These are phyloP conservation scores for Termitomyces sp. DNA, from an alignment of 768 basidiomycete genomes.

Conservation along the genomic window DNA sequence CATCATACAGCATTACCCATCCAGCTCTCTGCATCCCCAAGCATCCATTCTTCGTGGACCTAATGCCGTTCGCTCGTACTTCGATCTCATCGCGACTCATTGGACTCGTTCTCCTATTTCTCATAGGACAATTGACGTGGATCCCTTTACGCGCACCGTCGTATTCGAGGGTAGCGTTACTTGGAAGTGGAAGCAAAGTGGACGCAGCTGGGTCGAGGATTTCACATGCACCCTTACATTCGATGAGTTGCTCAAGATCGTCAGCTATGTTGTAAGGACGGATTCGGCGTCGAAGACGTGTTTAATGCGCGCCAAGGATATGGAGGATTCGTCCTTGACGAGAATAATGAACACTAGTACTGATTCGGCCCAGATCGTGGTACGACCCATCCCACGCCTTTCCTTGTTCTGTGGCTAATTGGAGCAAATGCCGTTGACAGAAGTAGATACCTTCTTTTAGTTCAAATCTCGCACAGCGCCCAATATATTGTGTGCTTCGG, in stretches of 20 bases:
- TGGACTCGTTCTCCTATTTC: conserved; percentile 33
- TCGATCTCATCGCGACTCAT: conserved; percentile 44
- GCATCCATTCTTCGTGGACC: conserved; percentile 34
- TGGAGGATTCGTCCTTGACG: conserved; percentile 23
- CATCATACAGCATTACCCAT: conserved; percentile 38
- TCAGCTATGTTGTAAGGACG: conserved; percentile 36
- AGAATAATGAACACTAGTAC: background rate
- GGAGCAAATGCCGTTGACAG: background rate
- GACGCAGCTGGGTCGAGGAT: conserved; percentile 40
- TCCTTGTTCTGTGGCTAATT: background rate
- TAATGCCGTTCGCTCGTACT: conserved; percentile 48
- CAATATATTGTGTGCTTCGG: conserved; percentile 7
- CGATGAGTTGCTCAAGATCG: conserved; percentile 41
- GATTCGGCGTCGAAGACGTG: conserved; percentile 38
- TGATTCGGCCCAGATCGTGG: background rate
- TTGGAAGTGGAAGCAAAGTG: conserved; percentile 46
- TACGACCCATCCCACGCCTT: background rate
- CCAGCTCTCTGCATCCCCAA: conserved; percentile 28
- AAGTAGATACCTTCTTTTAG: background rate
- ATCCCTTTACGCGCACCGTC: conserved; percentile 24
- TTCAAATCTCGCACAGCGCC: background rate
- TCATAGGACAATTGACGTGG: conserved; percentile 21
- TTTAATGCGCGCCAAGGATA: conserved; percentile 42
- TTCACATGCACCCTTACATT: conserved; percentile 42
- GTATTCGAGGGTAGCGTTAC: conserved; percentile 33